These are phyloP conservation scores for Melampsora abietis-canadensis DNA, from an alignment of 1,284 basidiomycete species.

Conservation along the genomic window DNA sequence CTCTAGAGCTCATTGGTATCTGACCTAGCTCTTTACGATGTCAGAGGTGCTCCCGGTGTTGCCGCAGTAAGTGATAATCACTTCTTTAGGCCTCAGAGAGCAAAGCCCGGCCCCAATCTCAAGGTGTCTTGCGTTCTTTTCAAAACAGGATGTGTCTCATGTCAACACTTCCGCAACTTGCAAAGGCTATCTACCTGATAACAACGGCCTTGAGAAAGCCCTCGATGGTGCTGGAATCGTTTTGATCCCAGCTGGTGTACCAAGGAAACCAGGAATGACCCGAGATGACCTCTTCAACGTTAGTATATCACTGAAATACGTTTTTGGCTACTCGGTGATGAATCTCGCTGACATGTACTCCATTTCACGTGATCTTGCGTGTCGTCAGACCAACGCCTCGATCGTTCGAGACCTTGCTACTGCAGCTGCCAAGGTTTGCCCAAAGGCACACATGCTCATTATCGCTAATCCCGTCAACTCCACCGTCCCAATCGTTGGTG, in stretches of 20 bases:
- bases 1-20: conserved; percentile 47
- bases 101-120: no score
- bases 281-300: conserved; percentile 94
- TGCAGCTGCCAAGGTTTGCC: conserved; percentile 76
- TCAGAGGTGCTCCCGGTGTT: conserved; percentile 93
- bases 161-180: conserved; percentile 55
- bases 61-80: conserved; percentile 59
- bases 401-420: conserved; percentile 91
- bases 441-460: conserved; percentile 89
- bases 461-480: conserved; percentile 73
- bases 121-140: background rate
- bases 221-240: conserved; percentile 83
- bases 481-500: conserved; percentile 92
- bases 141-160: conserved; percentile 53
- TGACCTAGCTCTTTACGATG: conserved; percentile 84
- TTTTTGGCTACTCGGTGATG: background rate
- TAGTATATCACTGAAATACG: conserved; percentile 42
- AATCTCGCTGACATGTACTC: background rate
- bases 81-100: background rate
- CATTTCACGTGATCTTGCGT: conserved; percentile 26
- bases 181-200: conserved; percentile 58
- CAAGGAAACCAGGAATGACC: conserved; percentile 84
- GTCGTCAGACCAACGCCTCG: conserved; percentile 87
- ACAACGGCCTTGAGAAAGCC: conserved; percentile 71
- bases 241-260: conserved; percentile 95